A percentile compares a stretch with the other conserved stretches of the same genome.
Conservation (phyloP, 2,329 filamentous ascomycete genomes). For the Diaporthe ampelina region DNA sequence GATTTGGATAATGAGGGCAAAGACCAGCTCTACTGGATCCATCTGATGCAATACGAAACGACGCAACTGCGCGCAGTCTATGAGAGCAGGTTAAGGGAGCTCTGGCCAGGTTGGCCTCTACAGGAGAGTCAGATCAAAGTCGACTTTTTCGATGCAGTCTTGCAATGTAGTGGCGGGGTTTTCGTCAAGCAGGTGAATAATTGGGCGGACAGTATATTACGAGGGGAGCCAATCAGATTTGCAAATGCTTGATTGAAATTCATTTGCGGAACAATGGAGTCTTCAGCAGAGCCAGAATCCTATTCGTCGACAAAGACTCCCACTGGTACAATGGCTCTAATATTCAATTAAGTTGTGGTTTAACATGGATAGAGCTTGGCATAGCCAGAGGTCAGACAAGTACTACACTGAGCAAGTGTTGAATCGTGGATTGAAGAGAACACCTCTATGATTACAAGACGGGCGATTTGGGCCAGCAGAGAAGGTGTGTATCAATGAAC, state of each 20-base stretch:
- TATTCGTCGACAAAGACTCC: no score
- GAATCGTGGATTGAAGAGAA: no score
- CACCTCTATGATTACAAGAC: no score
- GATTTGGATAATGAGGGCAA: constrained; percentile 56
- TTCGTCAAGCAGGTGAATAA: constrained; percentile 44
- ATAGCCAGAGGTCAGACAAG: no score
- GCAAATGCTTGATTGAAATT: background rate
- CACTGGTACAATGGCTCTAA: no score
- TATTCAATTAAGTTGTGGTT: no score
- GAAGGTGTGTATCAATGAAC: no score
- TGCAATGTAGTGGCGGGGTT: constrained; percentile 45
- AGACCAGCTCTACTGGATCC: constrained; percentile 55
- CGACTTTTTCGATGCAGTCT: constrained; percentile 50
- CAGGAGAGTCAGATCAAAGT: constrained; percentile 47
- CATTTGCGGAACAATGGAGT: no score
- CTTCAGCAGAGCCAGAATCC: no score
- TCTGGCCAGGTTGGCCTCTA: constrained; percentile 52
- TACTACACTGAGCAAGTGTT: no score
- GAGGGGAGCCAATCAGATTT: constrained; percentile 39
- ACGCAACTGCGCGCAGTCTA: constrained; percentile 55
- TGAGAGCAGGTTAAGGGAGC: constrained; percentile 48
- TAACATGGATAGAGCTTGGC: no score
- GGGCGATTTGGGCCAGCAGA: no score
- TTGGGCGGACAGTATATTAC: constrained; percentile 46
- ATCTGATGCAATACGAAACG: constrained; percentile 56